Evolutionary conservation across 106 monocot species (phyloP).

Genomic region (Agapanthus africanus): DNA sequence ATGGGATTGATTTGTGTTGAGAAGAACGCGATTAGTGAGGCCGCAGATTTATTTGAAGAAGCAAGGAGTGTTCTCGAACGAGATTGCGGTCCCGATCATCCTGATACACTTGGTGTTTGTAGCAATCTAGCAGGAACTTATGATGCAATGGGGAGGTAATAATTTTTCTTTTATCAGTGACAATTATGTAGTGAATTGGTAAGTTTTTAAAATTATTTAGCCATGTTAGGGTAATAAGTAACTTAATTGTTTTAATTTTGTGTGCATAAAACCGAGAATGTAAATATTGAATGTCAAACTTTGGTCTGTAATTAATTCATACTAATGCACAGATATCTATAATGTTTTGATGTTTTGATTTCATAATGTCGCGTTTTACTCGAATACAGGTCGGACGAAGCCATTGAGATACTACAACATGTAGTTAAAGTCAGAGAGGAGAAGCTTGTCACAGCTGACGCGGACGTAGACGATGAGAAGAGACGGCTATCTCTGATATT

Average conservation of each 20-base stretch:
- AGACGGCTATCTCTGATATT: conserved; percentile 17
- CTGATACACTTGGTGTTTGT: conserved; percentile 77
- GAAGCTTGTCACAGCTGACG: conserved; percentile 15
- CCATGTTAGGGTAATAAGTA: no score
- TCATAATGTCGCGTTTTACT: background rate
- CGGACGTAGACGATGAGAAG: conserved; percentile 25
- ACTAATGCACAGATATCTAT: background rate
- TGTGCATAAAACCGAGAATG: no score
- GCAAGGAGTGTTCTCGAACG: conserved; percentile 60
- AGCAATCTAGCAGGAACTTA: conserved; percentile 94
- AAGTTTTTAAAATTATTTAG: no score
- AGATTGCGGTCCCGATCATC: conserved; percentile 74
- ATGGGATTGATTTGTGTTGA: conserved; percentile 83
- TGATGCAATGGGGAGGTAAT: conserved; percentile 94
- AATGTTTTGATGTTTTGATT: background rate
- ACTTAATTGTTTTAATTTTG: background rate
- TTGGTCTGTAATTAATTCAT: background rate
- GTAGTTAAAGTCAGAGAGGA: conserved; percentile 13
- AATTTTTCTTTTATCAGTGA: background rate
- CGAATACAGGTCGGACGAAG: conserved; percentile 17
- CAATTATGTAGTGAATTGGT: no score
- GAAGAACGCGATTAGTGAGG: conserved; percentile 56
- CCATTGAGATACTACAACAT: conserved; percentile 16
- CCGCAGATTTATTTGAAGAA: conserved; percentile 70
- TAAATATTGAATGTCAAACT: no score